Conservation (phyloP, 2,329 filamentous ascomycete genomes). For the Colletotrichum lupini region DNA sequence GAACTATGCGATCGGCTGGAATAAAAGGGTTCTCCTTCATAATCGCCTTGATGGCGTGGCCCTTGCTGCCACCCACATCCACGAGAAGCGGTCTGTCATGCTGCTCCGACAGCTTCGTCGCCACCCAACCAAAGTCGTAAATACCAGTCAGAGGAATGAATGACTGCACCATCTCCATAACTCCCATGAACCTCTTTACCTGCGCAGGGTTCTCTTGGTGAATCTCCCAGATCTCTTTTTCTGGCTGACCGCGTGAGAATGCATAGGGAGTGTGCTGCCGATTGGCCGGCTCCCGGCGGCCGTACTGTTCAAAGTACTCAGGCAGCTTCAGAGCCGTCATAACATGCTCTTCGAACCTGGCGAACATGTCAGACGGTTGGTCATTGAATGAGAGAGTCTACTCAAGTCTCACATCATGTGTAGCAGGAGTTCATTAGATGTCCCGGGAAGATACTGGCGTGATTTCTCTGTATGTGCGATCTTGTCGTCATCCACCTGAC, state of each 20-base stretch:
- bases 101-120: slow-evolving; percentile 1
- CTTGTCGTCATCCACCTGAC: slow-evolving; percentile 34
- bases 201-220: slow-evolving; percentile 39
- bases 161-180: slow-evolving; percentile 42
- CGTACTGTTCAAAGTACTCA: slow-evolving; percentile 46
- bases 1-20: slow-evolving; percentile 15
- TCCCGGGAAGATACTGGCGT: slow-evolving; percentile 26
- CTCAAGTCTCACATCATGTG: slow-evolving; percentile 21
- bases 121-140: slow-evolving; percentile 47
- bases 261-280: slow-evolving; percentile 41
- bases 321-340: slow-evolving; percentile 40
- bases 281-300: slow-evolving; percentile 43
- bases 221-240: slow-evolving; percentile 46
- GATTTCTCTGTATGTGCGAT: slow-evolving; percentile 40
- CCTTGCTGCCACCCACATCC: slow-evolving; percentile 48
- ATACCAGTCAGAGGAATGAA: slow-evolving; percentile 40
- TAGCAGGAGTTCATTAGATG: slow-evolving; percentile 30
- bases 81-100: slow-evolving; percentile 41
- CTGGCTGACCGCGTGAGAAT: slow-evolving; percentile 43
- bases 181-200: slow-evolving; percentile 41
- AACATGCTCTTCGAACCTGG: slow-evolving; percentile 43
- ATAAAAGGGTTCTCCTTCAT: slow-evolving; percentile 23
- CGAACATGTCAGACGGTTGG: background rate
- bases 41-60: slow-evolving; percentile 40
- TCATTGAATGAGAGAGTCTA: background rate